phyloP scores from a whole-genome alignment of 192 early-diverging fungal species.

The Coemansia umbellata region DNA sequence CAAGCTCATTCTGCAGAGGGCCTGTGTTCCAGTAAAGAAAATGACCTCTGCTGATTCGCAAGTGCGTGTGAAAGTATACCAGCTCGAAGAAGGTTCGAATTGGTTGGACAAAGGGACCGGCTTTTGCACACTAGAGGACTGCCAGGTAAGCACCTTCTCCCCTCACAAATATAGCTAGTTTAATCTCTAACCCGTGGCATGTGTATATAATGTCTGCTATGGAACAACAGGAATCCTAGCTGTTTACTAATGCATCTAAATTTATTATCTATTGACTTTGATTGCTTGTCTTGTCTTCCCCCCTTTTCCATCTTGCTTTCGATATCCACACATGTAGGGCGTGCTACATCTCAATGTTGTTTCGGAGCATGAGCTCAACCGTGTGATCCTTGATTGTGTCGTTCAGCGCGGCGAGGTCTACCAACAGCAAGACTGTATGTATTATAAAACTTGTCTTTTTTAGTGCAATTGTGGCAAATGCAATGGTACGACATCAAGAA shows the following conservation, averaged over 20 bases:
- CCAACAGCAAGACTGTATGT: slow-evolving; percentile 80
- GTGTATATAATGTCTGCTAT: too few species aligned
- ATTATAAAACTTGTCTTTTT: background rate
- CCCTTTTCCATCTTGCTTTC: background rate
- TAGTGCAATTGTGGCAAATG: background rate
- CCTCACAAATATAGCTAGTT: slow-evolving; percentile 1
- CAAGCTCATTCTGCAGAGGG: background rate
- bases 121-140: slow-evolving; percentile 64
- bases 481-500: too few species aligned
- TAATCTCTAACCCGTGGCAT: background rate
- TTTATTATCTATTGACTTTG: too few species aligned
- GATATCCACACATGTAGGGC: slow-evolving; percentile 40
- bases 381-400: slow-evolving; percentile 65
- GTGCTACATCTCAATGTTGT: slow-evolving; percentile 60
- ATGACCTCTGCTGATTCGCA: slow-evolving; percentile 44
- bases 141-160: slow-evolving; percentile 50
- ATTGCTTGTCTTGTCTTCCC: too few species aligned
- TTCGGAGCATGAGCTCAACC: slow-evolving; percentile 56
- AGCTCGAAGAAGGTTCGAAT: slow-evolving; percentile 59
- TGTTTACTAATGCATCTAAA: too few species aligned
- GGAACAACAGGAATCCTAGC: too few species aligned
- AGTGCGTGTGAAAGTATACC: slow-evolving; percentile 84
- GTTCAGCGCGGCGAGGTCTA: slow-evolving; percentile 73
- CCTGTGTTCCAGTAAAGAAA: background rate
- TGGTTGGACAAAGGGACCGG: slow-evolving; percentile 90